Evolutionary conservation across 352 stramenopile genomes (phyloP).

Genomic region (Saprolegnia parasitica): DNA sequence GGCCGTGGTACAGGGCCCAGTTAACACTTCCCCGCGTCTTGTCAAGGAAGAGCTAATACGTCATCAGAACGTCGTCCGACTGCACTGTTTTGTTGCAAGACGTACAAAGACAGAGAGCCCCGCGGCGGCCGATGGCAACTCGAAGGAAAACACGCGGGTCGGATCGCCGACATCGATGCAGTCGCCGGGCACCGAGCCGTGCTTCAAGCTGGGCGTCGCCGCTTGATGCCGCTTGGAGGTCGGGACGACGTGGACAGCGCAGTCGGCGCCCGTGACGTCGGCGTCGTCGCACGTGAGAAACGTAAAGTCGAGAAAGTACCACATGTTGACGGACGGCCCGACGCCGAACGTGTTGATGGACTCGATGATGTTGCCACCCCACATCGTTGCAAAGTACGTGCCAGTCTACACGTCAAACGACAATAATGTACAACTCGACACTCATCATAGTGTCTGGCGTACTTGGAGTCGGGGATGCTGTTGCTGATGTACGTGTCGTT

Average conservation of each 20-base stretch:
- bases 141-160: conserved; percentile 13
- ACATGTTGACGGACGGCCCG: conserved; percentile 21
- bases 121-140: conserved; percentile 3
- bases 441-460: background rate
- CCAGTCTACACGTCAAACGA: background rate
- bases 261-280: background rate
- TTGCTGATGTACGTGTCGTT: background rate
- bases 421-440: background rate
- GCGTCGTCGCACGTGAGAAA: conserved; percentile 4
- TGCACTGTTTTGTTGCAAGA: no score
- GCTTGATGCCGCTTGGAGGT: background rate
- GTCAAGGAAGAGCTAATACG: background rate
- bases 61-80: background rate
- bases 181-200: background rate
- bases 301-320: conserved; percentile 26
- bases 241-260: background rate
- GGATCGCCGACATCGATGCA: conserved; percentile 1
- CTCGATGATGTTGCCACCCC: conserved; percentile 21
- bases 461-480: conserved; percentile 16
- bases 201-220: background rate
- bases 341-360: conserved; percentile 22
- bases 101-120: background rate
- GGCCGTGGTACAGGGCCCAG: conserved; percentile 15
- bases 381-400: conserved; percentile 19
- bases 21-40: background rate